Percentiles rank a stretch among this genome's conserved stretches.
phyloP scores from a whole-genome alignment of 768 basidiomycete genomes.

The Russula sp. region DNA sequence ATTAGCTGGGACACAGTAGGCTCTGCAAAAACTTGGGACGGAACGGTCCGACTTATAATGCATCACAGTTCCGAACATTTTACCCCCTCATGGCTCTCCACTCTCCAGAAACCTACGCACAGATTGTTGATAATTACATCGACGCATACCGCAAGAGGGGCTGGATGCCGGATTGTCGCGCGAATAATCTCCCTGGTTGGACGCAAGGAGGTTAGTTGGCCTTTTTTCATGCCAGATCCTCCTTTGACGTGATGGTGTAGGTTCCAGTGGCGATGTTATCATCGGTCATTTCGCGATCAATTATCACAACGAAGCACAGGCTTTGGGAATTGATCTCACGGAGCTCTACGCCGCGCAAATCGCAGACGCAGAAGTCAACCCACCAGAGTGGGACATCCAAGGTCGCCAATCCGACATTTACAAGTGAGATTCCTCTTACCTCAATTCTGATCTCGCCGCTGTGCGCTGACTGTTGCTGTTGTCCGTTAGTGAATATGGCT shows the following conservation, averaged over 20 bases:
- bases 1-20: slow-evolving; percentile 23
- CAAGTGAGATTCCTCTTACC: slow-evolving; percentile 44
- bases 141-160: slow-evolving; percentile 70
- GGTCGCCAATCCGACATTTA: slow-evolving; percentile 68
- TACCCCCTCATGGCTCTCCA: slow-evolving; percentile 65
- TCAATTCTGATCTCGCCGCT: neutral
- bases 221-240: neutral
- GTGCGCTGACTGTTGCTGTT: neutral
- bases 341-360: slow-evolving; percentile 61
- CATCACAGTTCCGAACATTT: slow-evolving; percentile 58
- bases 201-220: slow-evolving; percentile 57
- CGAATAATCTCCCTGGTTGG: slow-evolving; percentile 70
- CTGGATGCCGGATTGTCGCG: slow-evolving; percentile 71
- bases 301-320: slow-evolving; percentile 63
- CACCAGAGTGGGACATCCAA: slow-evolving; percentile 65
- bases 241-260: slow-evolving; percentile 33
- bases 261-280: slow-evolving; percentile 64
- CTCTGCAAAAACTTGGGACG: neutral
- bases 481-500: slow-evolving; percentile 52
- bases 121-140: slow-evolving; percentile 69
- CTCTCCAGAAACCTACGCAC: slow-evolving; percentile 63
- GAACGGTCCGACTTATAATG: slow-evolving; percentile 29
- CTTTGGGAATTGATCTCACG: slow-evolving; percentile 56
- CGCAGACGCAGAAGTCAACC: slow-evolving; percentile 61
- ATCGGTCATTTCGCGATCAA: slow-evolving; percentile 66